Percentiles rank a stretch among this genome's conserved stretches.
Evolutionary conservation across 2,329 filamentous ascomycete genomes (phyloP).

Genomic region (Colletotrichum trifolii): DNA sequence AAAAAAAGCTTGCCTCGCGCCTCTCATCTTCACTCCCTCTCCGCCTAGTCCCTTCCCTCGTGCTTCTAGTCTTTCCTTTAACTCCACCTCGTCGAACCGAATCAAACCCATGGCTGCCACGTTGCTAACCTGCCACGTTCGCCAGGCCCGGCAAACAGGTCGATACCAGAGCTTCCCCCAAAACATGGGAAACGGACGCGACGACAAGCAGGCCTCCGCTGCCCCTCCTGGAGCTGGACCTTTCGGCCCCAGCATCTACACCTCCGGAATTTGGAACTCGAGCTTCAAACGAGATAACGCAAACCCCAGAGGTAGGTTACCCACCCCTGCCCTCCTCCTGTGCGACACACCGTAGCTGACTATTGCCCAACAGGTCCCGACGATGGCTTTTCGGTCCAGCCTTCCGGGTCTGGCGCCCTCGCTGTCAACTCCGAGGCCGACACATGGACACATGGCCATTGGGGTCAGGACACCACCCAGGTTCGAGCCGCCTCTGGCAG

Average conservation of each 20-base stretch:
- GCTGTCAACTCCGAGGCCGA: slow-evolving; percentile 77
- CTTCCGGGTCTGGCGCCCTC: slow-evolving; percentile 77
- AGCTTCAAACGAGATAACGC: slow-evolving; percentile 48
- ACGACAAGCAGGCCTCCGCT: slow-evolving; percentile 45
- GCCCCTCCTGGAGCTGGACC: slow-evolving; percentile 45
- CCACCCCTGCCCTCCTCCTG: background rate
- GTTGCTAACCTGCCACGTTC: slow-evolving; percentile 34
- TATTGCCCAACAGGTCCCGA: slow-evolving; percentile 34
- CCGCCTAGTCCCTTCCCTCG: slow-evolving; percentile 1
- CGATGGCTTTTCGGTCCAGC: slow-evolving; percentile 42
- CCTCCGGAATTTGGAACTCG: slow-evolving; percentile 53
- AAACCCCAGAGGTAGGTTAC: slow-evolving; percentile 58
- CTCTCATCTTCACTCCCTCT: slow-evolving; percentile 30
- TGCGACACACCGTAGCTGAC: slow-evolving; percentile 41
- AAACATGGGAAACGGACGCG: slow-evolving; percentile 44
- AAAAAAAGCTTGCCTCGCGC: slow-evolving; percentile 33
- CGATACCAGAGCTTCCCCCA: slow-evolving; percentile 50
- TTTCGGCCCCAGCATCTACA: slow-evolving; percentile 51
- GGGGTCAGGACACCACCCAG: slow-evolving; percentile 65
- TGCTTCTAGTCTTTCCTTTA: slow-evolving; percentile 5
- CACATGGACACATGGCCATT: slow-evolving; percentile 68
- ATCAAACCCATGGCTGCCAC: slow-evolving; percentile 25
- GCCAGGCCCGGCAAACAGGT: slow-evolving; percentile 49
- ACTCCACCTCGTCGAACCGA: slow-evolving; percentile 23
- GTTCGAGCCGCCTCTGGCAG: slow-evolving; percentile 60